A percentile compares a stretch with the other conserved stretches of the same genome.
Evolutionary conservation across 1,284 basidiomycete genomes (phyloP).

Genomic region (Inonotus obliquus): DNA sequence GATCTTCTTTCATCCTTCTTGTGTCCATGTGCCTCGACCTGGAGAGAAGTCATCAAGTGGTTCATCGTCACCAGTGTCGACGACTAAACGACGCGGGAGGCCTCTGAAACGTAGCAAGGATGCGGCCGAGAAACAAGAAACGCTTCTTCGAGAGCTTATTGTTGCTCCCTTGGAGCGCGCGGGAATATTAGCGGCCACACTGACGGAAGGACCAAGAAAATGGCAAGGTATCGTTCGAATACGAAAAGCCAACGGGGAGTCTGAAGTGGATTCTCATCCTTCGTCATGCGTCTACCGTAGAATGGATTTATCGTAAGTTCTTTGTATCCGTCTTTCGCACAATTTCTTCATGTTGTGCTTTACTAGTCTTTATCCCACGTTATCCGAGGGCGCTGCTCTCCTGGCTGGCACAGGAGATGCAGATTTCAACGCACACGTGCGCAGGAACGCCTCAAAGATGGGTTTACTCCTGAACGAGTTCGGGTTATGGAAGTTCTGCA

Average conservation of each 20-base stretch:
- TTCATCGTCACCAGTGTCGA: constrained; percentile 9
- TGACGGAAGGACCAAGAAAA: constrained; percentile 13
- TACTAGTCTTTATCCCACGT: constrained; percentile 25
- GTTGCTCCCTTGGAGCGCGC: constrained; percentile 17
- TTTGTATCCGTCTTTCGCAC: background rate
- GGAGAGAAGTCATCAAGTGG: constrained; percentile 10
- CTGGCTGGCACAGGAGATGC: constrained; percentile 28
- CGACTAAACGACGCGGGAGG: background rate
- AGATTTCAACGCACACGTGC: constrained; percentile 24
- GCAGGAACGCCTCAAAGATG: constrained; percentile 19
- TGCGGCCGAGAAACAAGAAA: constrained; percentile 17
- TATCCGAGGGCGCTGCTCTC: constrained; percentile 26
- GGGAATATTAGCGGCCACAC: constrained; percentile 18
- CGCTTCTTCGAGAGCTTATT: constrained; percentile 17
- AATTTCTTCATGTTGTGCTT: background rate
- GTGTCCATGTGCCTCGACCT: constrained; percentile 19
- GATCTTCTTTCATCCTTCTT: constrained; percentile 24
- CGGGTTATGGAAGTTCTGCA: constrained; percentile 28
- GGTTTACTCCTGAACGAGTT: constrained; percentile 28
- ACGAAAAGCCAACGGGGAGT: constrained; percentile 9
- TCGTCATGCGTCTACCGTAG: constrained; percentile 14
- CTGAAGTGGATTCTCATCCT: background rate
- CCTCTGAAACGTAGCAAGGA: constrained; percentile 8
- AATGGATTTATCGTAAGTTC: constrained; percentile 20
- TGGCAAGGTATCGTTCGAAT: constrained; percentile 23